phyloP scores from a whole-genome alignment of 208 protist genomes.

The Trichomonas vaginalis region DNA sequence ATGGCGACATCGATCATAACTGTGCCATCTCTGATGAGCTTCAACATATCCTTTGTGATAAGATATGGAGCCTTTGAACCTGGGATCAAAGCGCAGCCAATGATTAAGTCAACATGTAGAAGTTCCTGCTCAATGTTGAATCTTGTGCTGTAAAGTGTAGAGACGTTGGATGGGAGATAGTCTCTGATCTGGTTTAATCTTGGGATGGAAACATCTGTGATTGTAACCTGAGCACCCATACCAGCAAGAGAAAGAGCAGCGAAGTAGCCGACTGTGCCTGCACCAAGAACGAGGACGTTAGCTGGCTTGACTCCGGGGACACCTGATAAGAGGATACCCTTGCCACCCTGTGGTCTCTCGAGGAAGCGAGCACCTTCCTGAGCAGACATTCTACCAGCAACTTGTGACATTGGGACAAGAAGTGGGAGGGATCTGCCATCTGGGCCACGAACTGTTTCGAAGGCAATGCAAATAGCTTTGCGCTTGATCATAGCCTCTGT shows the following conservation, averaged over 20 bases:
- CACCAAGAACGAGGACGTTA: background rate
- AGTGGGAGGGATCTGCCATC: background rate
- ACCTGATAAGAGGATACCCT: background rate
- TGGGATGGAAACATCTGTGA: background rate
- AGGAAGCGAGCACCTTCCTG: background rate
- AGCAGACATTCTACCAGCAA: conserved; percentile 5
- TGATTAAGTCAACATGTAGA: background rate
- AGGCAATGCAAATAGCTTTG: conserved; percentile 10
- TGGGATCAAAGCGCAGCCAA: background rate
- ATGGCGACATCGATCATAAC: background rate
- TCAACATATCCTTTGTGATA: background rate
- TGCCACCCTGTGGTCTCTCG: background rate
- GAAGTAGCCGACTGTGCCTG: background rate
- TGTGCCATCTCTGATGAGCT: background rate
- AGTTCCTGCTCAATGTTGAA: background rate
- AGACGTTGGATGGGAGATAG: background rate
- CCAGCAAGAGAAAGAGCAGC: background rate
- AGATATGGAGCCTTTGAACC: background rate
- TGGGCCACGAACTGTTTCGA: background rate
- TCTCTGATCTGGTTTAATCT: background rate
- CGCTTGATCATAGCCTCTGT: background rate
- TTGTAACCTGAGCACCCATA: background rate
- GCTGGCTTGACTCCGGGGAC: background rate
- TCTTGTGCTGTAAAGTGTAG: background rate
- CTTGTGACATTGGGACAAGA: background rate